These are phyloP conservation scores for Scedosporium dehoogii DNA, from an alignment of 2,329 filamentous ascomycete species.

Conservation along the genomic window DNA sequence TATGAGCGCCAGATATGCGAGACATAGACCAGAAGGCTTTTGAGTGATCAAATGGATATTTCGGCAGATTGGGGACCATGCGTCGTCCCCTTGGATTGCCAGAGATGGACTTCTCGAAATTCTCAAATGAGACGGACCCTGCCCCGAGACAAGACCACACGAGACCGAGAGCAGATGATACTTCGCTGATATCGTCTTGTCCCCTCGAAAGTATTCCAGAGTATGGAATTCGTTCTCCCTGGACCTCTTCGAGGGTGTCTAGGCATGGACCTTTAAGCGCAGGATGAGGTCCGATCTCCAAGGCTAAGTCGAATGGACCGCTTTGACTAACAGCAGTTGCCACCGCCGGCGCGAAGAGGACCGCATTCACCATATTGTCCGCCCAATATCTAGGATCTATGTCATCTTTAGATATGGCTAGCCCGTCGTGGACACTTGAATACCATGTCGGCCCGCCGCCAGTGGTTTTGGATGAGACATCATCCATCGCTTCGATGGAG, in stretches of 20 bases:
- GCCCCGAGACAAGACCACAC: conserved; percentile 13
- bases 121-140: conserved; percentile 23
- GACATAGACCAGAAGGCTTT: too few species aligned
- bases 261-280: conserved; percentile 39
- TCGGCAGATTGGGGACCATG: too few species aligned
- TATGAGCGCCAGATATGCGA: too few species aligned
- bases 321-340: background rate
- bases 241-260: conserved; percentile 35
- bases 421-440: background rate
- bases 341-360: conserved; percentile 32
- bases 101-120: conserved; percentile 39
- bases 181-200: conserved; percentile 31
- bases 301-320: background rate
- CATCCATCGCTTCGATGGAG: conserved; percentile 11
- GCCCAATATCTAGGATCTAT: conserved; percentile 29
- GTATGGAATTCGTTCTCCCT: conserved; percentile 13
- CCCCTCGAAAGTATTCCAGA: conserved; percentile 13
- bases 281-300: conserved; percentile 37
- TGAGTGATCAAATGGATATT: too few species aligned
- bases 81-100: conserved; percentile 36
- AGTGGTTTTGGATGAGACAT: background rate
- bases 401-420: background rate
- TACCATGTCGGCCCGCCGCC: conserved; percentile 10
- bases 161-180: conserved; percentile 9
- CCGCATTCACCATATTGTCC: conserved; percentile 32